A percentile compares a stretch with the other conserved stretches of the same genome.
These are phyloP conservation scores for Sporothrix euskadiensis DNA, from an alignment of 2,329 filamentous ascomycete genomes.

Conservation along the genomic window DNA sequence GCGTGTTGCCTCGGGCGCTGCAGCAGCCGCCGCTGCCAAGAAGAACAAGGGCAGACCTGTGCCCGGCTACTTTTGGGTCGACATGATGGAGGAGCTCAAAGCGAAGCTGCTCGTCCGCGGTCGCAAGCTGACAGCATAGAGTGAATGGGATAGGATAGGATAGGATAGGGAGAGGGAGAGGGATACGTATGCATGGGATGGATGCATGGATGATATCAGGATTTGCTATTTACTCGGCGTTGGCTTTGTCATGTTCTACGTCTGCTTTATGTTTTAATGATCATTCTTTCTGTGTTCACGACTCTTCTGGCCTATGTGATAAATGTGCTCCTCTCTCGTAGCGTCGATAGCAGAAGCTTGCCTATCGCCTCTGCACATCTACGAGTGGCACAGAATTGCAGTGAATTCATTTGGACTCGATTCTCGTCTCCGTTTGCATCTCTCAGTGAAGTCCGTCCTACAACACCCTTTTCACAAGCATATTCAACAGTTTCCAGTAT, in stretches of 20 bases:
- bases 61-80: slow-evolving; percentile 50
- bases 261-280: slow-evolving; percentile 13
- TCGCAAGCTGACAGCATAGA: slow-evolving; percentile 44
- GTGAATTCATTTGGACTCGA: neutral
- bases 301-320: neutral
- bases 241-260: slow-evolving; percentile 7
- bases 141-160: neutral
- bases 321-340: neutral
- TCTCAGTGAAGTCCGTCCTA: neutral
- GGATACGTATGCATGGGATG: neutral
- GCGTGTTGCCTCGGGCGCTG: slow-evolving; percentile 35
- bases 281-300: slow-evolving; percentile 6
- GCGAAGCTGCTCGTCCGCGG: slow-evolving; percentile 58
- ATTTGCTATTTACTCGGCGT: slow-evolving; percentile 9
- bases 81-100: slow-evolving; percentile 57
- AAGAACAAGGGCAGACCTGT: slow-evolving; percentile 36
- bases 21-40: slow-evolving; percentile 32
- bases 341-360: too few relatives aligned
- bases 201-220: neutral
- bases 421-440: neutral
- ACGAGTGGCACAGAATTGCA: neutral
- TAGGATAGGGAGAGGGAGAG: neutral
- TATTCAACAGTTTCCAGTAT: too few relatives aligned
- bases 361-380: too few relatives aligned
- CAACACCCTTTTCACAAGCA: too few relatives aligned